phyloP scores from a whole-genome alignment of 2,329 filamentous ascomycete genomes.

The Thermothelomyces thermophilus region DNA sequence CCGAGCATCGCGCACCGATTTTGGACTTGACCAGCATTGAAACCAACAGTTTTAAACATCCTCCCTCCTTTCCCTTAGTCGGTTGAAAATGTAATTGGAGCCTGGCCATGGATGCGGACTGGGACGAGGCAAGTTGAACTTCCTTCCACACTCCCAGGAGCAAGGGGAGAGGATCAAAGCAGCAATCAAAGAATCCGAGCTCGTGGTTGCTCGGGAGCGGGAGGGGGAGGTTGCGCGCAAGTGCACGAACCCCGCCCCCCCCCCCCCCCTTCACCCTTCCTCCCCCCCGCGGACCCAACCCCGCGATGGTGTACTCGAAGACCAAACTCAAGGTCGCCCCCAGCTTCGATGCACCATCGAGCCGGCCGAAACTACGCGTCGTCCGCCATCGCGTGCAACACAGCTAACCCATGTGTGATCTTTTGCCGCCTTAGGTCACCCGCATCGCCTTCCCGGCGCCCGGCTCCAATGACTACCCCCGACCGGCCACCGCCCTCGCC shows the following conservation, averaged over 20 bases:
- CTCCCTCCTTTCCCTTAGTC: neutral
- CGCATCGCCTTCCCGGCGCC: slow-evolving; percentile 76
- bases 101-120: slow-evolving; percentile 55
- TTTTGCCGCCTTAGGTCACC: slow-evolving; percentile 55
- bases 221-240: neutral
- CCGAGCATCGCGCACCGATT: slow-evolving; percentile 2
- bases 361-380: neutral
- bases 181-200: too few relatives aligned
- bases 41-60: slow-evolving; percentile 2
- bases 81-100: slow-evolving; percentile 20
- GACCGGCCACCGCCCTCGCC: slow-evolving; percentile 69
- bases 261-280: too few relatives aligned
- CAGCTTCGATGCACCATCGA: neutral
- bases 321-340: neutral
- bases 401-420: slow-evolving; percentile 7
- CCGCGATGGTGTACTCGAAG: slow-evolving; percentile 2
- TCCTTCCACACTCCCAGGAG: neutral
- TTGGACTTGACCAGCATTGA: slow-evolving; percentile 4
- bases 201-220: too few relatives aligned
- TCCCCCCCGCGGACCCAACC: neutral
- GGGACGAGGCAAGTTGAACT: slow-evolving; percentile 54
- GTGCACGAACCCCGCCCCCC: too few relatives aligned
- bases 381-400: neutral
- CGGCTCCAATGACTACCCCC: slow-evolving; percentile 61
- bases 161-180: neutral